phyloP scores from a whole-genome alignment of 2,329 filamentous ascomycete genomes.

The Didymella sp. region DNA sequence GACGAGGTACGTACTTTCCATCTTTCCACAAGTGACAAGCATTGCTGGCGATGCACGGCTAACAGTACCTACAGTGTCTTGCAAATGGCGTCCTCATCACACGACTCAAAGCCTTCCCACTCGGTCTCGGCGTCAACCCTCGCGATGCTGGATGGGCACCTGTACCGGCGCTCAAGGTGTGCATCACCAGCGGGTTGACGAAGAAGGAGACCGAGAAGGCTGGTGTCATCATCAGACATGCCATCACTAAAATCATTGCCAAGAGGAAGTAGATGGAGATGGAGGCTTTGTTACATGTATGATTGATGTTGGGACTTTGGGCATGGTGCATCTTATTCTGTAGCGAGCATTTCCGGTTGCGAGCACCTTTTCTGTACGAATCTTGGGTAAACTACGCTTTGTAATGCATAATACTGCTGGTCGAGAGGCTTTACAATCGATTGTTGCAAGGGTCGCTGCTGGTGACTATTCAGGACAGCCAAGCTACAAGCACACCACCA shows the following conservation, averaged over 20 bases:
- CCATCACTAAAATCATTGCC: constrained; percentile 89
- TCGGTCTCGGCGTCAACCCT: constrained; percentile 63
- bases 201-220: constrained; percentile 98
- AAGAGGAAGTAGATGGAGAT: constrained; percentile 52
- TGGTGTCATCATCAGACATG: constrained; percentile 84
- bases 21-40: not conserved
- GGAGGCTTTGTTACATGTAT: not conserved
- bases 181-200: constrained; percentile 82
- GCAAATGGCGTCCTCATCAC: constrained; percentile 90
- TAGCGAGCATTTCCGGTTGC: constrained; percentile 7
- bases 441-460: no score
- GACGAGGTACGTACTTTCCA: constrained; percentile 76
- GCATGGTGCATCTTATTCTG: not conserved
- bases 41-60: constrained; percentile 19
- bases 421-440: no score
- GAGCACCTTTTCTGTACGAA: constrained; percentile 8
- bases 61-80: constrained; percentile 65
- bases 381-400: constrained; percentile 10
- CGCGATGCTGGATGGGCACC: constrained; percentile 72
- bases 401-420: constrained; percentile 23
- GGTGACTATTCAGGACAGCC: no score
- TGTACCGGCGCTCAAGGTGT: constrained; percentile 88
- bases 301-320: constrained; percentile 7
- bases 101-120: constrained; percentile 78
- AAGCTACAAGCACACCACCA: no score